A percentile compares a stretch with the other conserved stretches of the same genome.
These are phyloP conservation scores for Paracorniculantispora psalliotae DNA, from an alignment of 2,329 filamentous ascomycete species.

Conservation along the genomic window DNA sequence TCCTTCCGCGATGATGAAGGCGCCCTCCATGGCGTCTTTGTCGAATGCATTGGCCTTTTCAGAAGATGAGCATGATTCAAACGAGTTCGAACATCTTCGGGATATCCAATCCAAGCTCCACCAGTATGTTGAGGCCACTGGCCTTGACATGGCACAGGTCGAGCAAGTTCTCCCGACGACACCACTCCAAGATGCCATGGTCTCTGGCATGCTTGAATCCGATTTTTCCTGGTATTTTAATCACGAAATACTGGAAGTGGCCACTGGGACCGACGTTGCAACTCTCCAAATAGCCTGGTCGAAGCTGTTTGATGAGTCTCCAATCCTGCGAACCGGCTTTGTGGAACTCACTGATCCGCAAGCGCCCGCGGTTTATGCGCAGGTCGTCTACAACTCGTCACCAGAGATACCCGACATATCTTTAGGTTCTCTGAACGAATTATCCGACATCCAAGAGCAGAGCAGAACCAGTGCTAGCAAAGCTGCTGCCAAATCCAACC, in stretches of 20 bases:
- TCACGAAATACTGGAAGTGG: conserved; percentile 67
- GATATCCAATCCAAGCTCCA: not conserved
- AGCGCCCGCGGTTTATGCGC: conserved; percentile 46
- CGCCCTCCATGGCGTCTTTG: conserved; percentile 62
- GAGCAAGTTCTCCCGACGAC: conserved; percentile 68
- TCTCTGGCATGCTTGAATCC: conserved; percentile 75
- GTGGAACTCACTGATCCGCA: conserved; percentile 57
- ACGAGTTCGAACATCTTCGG: not conserved
- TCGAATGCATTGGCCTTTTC: conserved; percentile 12
- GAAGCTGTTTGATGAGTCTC: conserved; percentile 52
- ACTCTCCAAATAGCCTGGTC: conserved; percentile 58
- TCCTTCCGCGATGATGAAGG: conserved; percentile 73
- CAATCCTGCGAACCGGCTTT: conserved; percentile 75
- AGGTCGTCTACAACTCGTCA: conserved; percentile 35
- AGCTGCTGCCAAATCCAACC: conserved; percentile 30
- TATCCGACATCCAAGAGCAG: conserved; percentile 24
- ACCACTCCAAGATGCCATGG: conserved; percentile 80
- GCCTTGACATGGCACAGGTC: conserved; percentile 26
- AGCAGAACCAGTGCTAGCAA: conserved; percentile 22
- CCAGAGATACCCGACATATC: conserved; percentile 19
- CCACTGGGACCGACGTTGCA: conserved; percentile 46
- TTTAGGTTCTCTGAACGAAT: conserved; percentile 27
- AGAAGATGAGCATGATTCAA: not conserved
- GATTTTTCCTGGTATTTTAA: conserved; percentile 78
- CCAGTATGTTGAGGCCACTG: not conserved